These are phyloP conservation scores for Alternaria dauci DNA, from an alignment of 2,329 filamentous ascomycete genomes.

Conservation along the genomic window DNA sequence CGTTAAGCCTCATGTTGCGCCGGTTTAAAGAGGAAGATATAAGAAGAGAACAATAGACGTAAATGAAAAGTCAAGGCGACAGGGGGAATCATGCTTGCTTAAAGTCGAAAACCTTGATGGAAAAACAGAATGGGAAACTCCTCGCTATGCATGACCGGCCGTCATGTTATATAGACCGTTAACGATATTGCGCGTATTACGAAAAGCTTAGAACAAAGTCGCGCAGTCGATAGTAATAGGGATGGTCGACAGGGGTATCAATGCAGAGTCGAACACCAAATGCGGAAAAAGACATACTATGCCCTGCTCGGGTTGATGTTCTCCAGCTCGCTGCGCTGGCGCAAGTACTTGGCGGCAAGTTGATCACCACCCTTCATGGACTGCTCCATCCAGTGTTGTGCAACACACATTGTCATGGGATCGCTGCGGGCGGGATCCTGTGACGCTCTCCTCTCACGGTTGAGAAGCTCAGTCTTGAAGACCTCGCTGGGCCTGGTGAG, in stretches of 20 bases:
- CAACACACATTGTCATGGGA: conserved; percentile 89
- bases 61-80: conserved; percentile 9
- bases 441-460: conserved; percentile 62
- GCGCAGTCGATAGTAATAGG: not conserved
- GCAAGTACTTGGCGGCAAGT: conserved; percentile 81
- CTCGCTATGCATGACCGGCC: conserved; percentile 20
- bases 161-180: conserved; percentile 11
- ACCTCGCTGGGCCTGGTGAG: conserved; percentile 85
- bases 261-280: conserved; percentile 23
- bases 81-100: conserved; percentile 22
- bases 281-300: conserved; percentile 27
- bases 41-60: not conserved
- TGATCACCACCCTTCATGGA: conserved; percentile 87
- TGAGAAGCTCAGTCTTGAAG: conserved; percentile 88
- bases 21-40: not conserved
- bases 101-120: conserved; percentile 10
- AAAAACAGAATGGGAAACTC: conserved; percentile 13
- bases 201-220: conserved; percentile 7
- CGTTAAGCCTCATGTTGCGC: conserved; percentile 9
- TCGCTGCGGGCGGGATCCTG: conserved; percentile 74
- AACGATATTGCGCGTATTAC: conserved; percentile 17
- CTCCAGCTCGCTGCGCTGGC: conserved; percentile 72
- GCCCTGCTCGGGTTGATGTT: conserved; percentile 58
- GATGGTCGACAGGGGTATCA: conserved; percentile 17
- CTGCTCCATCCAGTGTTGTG: conserved; percentile 96